phyloP scores from a whole-genome alignment of 148 eudicot species.

The Rhododendron molle region DNA sequence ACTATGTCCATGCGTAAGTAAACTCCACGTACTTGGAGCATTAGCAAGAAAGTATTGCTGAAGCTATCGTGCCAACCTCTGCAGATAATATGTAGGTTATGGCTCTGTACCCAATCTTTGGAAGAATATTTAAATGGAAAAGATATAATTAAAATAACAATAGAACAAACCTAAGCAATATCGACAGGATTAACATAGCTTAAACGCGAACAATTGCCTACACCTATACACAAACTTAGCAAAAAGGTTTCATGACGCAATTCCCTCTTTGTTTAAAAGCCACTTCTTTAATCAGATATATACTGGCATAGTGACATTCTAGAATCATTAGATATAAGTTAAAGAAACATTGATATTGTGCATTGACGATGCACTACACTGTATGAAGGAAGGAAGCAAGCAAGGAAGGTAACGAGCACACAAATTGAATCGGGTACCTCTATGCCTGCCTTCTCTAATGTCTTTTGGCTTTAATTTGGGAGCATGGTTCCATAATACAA shows the following conservation, averaged over 20 bases:
- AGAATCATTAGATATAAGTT: not conserved
- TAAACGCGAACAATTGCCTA: too few relatives aligned
- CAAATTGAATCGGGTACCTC: not conserved
- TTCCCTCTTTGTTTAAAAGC: constrained; percentile 24
- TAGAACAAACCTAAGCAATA: too few relatives aligned
- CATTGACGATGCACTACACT: not conserved
- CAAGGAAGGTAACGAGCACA: not conserved
- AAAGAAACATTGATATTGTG: not conserved
- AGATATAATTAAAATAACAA: too few relatives aligned
- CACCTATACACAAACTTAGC: too few relatives aligned
- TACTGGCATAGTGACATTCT: not conserved
- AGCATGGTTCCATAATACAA: not conserved
- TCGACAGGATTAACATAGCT: too few relatives aligned
- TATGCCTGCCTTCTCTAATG: not conserved
- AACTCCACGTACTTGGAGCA: too few relatives aligned
- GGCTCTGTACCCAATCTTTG: too few relatives aligned
- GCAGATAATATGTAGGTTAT: too few relatives aligned
- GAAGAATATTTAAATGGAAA: too few relatives aligned
- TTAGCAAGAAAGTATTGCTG: too few relatives aligned
- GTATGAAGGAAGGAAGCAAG: not conserved
- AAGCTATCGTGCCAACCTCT: too few relatives aligned
- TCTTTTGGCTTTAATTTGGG: not conserved
- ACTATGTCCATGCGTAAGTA: too few relatives aligned
- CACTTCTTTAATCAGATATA: constrained; percentile 16
- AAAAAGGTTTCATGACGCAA: not conserved